Evolutionary conservation across 257 asterid species (phyloP).

Genomic region (Misopates orontium): DNA sequence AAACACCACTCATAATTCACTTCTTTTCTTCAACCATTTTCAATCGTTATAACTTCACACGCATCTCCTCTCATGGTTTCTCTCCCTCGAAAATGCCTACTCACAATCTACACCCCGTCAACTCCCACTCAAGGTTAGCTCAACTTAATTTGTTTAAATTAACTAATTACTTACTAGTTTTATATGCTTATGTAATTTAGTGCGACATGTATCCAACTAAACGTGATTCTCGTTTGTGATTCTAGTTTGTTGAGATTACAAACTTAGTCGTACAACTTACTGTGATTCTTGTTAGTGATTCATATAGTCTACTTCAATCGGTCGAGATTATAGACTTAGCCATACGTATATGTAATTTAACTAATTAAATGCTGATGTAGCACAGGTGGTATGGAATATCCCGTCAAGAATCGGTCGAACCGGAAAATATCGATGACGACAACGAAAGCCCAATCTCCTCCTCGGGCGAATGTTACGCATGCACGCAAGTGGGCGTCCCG

Average conservation of each 20-base stretch:
- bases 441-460: slow-evolving; percentile 34
- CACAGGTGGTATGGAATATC: slow-evolving; percentile 73
- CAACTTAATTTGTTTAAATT: background rate
- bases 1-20: no score
- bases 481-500: slow-evolving; percentile 84
- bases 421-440: slow-evolving; percentile 38
- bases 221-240: no score
- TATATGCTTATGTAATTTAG: no score
- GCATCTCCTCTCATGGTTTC: slow-evolving; percentile 57
- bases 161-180: background rate
- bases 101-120: slow-evolving; percentile 43
- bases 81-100: slow-evolving; percentile 56
- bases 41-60: background rate
- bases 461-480: slow-evolving; percentile 72
- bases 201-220: no score
- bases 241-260: no score
- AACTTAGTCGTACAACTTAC: no score
- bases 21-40: no score
- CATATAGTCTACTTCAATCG: no score
- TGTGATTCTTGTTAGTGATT: no score
- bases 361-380: no score
- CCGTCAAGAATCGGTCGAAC: slow-evolving; percentile 46
- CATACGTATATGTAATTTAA: no score
- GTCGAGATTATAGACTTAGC: no score
- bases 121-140: slow-evolving; percentile 53